These are phyloP conservation scores for Passiflora organensis DNA, from an alignment of 345 rosid genomes.

Conservation along the genomic window DNA sequence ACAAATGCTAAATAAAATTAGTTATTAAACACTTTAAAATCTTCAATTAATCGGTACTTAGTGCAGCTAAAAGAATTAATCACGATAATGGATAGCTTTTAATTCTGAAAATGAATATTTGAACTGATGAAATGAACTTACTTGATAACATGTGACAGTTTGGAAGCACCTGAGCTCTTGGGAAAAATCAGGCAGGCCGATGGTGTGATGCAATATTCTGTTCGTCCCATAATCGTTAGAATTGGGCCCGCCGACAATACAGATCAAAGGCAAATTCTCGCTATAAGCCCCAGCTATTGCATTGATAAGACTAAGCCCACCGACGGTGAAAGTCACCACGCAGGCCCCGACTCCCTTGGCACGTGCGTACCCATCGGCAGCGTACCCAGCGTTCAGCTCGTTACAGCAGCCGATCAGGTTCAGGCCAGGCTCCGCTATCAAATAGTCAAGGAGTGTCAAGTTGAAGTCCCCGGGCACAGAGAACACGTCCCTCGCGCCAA, in stretches of 20 bases:
- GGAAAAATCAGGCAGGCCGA: constrained; percentile 60
- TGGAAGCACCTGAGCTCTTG: constrained; percentile 69
- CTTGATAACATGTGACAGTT: constrained; percentile 54
- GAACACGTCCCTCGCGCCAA: constrained; percentile 62
- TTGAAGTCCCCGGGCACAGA: constrained; percentile 76
- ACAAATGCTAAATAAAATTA: too few species aligned
- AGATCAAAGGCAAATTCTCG: constrained; percentile 64
- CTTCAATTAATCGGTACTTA: too few species aligned
- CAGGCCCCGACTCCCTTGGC: constrained; percentile 64
- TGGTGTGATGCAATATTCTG: constrained; percentile 67
- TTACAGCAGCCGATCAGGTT: constrained; percentile 65
- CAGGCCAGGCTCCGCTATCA: constrained; percentile 52
- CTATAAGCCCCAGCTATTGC: constrained; percentile 72
- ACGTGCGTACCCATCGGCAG: constrained; percentile 72
- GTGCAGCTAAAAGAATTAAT: too few species aligned
- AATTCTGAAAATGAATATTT: too few species aligned
- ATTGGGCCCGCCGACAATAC: constrained; percentile 66
- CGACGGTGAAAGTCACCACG: constrained; percentile 72
- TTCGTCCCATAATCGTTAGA: constrained; percentile 67
- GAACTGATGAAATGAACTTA: constrained; percentile 7
- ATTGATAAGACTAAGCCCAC: constrained; percentile 62
- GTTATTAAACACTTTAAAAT: too few species aligned
- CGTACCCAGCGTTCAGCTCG: constrained; percentile 79
- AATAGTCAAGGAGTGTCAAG: constrained; percentile 54
- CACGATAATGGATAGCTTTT: too few species aligned